Percentiles rank a stretch among this genome's conserved stretches.
phyloP scores from a whole-genome alignment of 495 filamentous ascomycete species.

The Xylaria sp. region DNA sequence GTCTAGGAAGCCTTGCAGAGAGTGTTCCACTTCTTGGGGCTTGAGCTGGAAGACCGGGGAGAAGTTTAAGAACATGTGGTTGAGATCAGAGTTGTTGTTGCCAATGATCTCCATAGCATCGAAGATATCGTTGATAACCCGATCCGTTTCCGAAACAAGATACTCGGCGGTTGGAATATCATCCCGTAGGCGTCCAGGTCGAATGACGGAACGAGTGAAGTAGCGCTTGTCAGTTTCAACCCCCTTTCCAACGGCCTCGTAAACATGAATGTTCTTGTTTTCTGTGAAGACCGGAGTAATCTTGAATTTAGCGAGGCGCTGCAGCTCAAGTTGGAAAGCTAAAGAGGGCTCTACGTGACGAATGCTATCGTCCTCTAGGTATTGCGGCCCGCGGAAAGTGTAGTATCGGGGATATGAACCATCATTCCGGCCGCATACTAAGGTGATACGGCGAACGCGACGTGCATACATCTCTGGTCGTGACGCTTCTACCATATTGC shows the following conservation, averaged over 20 bases:
- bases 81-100: constrained; percentile 98
- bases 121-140: constrained; percentile 95
- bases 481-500: constrained; percentile 75
- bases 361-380: constrained; percentile 90
- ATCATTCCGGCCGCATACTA: constrained; percentile 94
- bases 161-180: constrained; percentile 98
- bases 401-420: constrained; percentile 97
- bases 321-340: constrained; percentile 97
- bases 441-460: constrained; percentile 86
- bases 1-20: constrained; percentile 92
- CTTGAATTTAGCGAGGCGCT: constrained; percentile 92
- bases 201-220: constrained; percentile 93
- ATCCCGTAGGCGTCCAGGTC: constrained; percentile 90
- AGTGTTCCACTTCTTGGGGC: constrained; percentile 90
- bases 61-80: constrained; percentile 99
- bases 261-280: constrained; percentile 98
- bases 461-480: constrained; percentile 83
- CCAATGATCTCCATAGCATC: constrained; percentile 98
- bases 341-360: constrained; percentile 96
- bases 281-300: constrained; percentile 98
- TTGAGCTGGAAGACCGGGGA: constrained; percentile 91
- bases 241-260: constrained; percentile 93
- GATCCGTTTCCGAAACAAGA: constrained; percentile 94
- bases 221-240: constrained; percentile 96
- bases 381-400: constrained; percentile 93